Evolutionary conservation across 2,329 filamentous ascomycete species (phyloP), one percentile per base, ranked within the genome.

Genomic region (Ceratocystis harringtonii): DNA sequence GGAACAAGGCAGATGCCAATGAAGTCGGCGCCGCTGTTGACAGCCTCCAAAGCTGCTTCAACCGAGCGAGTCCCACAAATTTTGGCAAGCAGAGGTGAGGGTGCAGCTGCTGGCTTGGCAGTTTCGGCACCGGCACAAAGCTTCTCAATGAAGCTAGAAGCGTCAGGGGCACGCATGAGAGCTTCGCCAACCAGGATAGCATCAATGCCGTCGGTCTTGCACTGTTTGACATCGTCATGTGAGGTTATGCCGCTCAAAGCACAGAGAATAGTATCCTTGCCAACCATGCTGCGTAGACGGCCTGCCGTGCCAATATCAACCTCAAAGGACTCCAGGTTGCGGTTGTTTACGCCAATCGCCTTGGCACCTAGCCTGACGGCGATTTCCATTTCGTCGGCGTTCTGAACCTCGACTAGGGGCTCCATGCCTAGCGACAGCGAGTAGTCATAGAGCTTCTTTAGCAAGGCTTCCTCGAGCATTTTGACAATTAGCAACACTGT

Each of bases 301-400:
- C 88, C 91, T 1, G 92, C 96, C 0, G 92, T 99, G 68, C 89
- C 86, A 69, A 99, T 83, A 74, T 99, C 95, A 22, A 99, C 94
- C 73, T 97, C 92, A 71, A 99, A 99, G 71, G 87, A 97, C 70
- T 92, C 92, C 12, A 99, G 80, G 72, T 99, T 95, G 65, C 94
- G 86, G 78, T 99, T 99, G 77, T 99, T 99, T 70, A 99, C 94
- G 30, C 94, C 94, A 71, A 99, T 95, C 45, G 90, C 92, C 75
- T 92, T 88, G 25, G 94, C 84, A 10, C 92, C 94, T 25, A 99
- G 81, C 66, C 88, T 83, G 58, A 96, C 85, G 6, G 95, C 94
- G 66, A 85, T 86, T 48, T 87, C 81, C 90, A 96, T 99, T 76
- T 99, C 94, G 62, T 94, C 89, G 0, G 87, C 85, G 52, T 88